A percentile compares a stretch with the other conserved stretches of the same genome.
These are phyloP conservation scores for Chrysochromulina parva DNA, from an alignment of 78 protist genomes.

Conservation along the genomic window DNA sequence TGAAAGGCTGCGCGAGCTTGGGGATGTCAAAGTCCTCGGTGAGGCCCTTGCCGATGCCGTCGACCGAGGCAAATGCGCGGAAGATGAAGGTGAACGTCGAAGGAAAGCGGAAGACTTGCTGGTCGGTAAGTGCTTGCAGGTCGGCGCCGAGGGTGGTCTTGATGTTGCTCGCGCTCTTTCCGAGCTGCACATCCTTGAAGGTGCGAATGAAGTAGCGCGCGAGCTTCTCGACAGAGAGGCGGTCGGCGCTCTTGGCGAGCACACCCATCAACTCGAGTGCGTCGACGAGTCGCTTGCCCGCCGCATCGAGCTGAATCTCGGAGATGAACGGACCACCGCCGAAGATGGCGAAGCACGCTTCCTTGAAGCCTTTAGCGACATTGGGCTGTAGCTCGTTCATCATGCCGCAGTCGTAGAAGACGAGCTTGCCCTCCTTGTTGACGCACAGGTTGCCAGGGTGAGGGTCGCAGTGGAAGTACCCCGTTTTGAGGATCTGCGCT, in stretches of 20 bases:
- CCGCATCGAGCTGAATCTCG: neutral
- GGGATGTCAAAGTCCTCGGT: neutral
- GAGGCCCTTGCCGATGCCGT: slow-evolving; percentile 30
- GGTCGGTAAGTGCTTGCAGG: neutral
- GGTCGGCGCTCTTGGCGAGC: neutral
- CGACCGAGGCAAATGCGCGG: slow-evolving; percentile 36
- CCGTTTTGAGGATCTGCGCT: neutral
- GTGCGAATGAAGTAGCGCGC: slow-evolving; percentile 20
- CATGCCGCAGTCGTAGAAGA: slow-evolving; percentile 42
- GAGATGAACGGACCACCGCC: slow-evolving; percentile 26
- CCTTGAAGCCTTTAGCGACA: neutral
- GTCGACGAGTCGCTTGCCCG: neutral
- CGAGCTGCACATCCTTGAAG: neutral
- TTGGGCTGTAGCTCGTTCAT: slow-evolving; percentile 23
- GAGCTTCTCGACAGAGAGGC: neutral
- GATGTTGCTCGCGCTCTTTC: neutral
- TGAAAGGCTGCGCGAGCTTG: slow-evolving; percentile 27
- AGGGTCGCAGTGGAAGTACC: slow-evolving; percentile 47
- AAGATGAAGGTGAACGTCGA: slow-evolving; percentile 32
- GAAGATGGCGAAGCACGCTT: neutral
- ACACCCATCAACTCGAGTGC: slow-evolving; percentile 29
- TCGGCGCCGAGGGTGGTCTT: neutral
- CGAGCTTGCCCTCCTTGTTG: neutral
- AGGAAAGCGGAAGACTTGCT: slow-evolving; percentile 27
- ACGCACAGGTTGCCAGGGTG: slow-evolving; percentile 42